phyloP scores from a whole-genome alignment of 768 basidiomycete genomes.

The Xanthoconium purpureum region DNA sequence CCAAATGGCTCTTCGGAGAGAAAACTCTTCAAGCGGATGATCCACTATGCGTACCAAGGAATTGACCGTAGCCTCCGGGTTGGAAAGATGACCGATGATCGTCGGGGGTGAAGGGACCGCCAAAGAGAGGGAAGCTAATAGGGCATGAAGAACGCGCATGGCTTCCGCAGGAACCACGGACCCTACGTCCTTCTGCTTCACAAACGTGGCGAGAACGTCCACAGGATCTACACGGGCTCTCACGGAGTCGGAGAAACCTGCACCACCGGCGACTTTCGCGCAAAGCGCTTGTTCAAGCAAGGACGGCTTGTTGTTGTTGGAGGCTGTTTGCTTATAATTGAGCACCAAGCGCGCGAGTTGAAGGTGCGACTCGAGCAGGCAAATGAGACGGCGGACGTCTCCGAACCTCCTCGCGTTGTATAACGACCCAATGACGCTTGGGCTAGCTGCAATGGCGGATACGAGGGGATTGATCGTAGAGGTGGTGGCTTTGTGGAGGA shows the following conservation, averaged over 20 bases:
- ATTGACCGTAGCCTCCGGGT: constrained; percentile 68
- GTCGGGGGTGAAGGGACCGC: constrained; percentile 63
- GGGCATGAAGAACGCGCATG: constrained; percentile 59
- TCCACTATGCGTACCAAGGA: constrained; percentile 68
- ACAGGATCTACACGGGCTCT: constrained; percentile 63
- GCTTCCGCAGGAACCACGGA: constrained; percentile 61
- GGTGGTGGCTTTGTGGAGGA: constrained; percentile 72
- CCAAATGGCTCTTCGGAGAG: constrained; percentile 77
- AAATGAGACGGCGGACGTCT: constrained; percentile 66
- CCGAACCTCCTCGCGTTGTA: constrained; percentile 61
- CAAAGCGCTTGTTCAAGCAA: constrained; percentile 78
- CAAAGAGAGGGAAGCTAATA: constrained; percentile 63
- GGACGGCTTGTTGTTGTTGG: constrained; percentile 45
- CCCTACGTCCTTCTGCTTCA: constrained; percentile 63
- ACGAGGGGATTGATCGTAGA: constrained; percentile 82
- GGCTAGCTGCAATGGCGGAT: constrained; percentile 61
- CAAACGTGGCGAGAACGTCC: constrained; percentile 68
- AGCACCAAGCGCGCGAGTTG: constrained; percentile 60
- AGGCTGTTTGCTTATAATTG: constrained; percentile 55
- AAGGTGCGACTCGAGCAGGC: constrained; percentile 66
- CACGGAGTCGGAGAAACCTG: constrained; percentile 40
- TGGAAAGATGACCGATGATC: constrained; percentile 73
- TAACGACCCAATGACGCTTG: constrained; percentile 55
- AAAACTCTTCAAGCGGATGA: constrained; percentile 76
- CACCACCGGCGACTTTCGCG: constrained; percentile 53